Conservation (phyloP, 441 rosid species). For the Jatropha podagrica region DNA sequence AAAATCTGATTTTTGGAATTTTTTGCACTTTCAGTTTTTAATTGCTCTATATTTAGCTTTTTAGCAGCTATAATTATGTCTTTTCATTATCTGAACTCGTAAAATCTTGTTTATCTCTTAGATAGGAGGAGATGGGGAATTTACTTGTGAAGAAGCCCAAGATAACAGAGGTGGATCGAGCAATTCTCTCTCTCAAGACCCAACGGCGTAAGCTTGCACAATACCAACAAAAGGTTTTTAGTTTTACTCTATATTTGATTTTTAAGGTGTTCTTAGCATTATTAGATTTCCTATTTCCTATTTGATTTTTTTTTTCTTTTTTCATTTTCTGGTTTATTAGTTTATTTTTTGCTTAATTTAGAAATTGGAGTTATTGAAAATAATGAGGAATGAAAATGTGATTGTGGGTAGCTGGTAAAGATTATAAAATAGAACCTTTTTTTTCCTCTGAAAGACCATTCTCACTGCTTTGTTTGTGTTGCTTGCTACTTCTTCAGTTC, state of each 20-base stretch:
- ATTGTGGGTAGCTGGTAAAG: background rate
- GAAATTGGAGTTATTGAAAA: background rate
- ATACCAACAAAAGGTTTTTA: conserved; percentile 74
- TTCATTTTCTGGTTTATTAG: background rate
- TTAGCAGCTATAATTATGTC: no score
- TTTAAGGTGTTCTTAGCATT: background rate
- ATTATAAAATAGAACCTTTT: background rate
- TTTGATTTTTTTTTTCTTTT: background rate
- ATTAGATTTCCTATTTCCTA: background rate
- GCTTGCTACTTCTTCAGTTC: background rate
- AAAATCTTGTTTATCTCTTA: background rate
- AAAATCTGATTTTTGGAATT: background rate
- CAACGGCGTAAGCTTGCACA: conserved; percentile 90
- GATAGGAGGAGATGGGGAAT: conserved; percentile 58
- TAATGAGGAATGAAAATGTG: background rate
- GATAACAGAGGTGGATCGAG: conserved; percentile 90
- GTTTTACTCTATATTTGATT: background rate
- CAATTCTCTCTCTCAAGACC: conserved; percentile 90
- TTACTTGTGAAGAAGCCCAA: conserved; percentile 90
- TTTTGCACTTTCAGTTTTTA: background rate
- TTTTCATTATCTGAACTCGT: no score
- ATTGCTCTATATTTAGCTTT: no score
- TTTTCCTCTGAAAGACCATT: background rate
- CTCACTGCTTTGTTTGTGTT: background rate
- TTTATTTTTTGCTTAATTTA: background rate